These are phyloP conservation scores for Schizochytrium sp. DNA, from an alignment of 108 stramenopile genomes.

Conservation along the genomic window DNA sequence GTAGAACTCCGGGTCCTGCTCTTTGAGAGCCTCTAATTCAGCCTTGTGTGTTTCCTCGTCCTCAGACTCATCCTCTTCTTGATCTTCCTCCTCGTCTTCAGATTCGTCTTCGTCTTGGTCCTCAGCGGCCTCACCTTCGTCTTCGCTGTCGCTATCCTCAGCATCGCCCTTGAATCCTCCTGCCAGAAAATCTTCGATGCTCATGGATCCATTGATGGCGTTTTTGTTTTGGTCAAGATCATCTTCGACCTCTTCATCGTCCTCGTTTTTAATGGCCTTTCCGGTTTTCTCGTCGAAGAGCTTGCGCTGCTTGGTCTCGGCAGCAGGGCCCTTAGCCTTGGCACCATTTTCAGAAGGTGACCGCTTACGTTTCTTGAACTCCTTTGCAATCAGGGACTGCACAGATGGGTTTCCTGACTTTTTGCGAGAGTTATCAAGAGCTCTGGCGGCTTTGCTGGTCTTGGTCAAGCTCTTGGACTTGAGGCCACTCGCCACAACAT, in stretches of 20 bases:
- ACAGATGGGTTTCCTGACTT: slow-evolving; percentile 5
- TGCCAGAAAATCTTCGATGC: slow-evolving; percentile 55
- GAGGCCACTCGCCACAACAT: not conserved
- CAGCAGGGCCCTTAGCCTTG: not conserved
- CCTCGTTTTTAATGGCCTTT: not conserved
- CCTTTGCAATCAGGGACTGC: slow-evolving; percentile 43
- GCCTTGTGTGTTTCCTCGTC: slow-evolving; percentile 82
- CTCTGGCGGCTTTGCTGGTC: slow-evolving; percentile 52
- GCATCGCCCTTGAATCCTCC: slow-evolving; percentile 15
- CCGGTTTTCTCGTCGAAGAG: slow-evolving; percentile 41
- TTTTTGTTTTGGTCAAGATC: not conserved
- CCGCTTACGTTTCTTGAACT: slow-evolving; percentile 45
- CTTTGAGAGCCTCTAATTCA: slow-evolving; percentile 82
- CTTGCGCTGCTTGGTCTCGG: not conserved
- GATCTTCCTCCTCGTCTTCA: slow-evolving; percentile 21
- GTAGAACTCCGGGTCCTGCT: slow-evolving; percentile 90
- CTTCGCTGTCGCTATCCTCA: not conserved
- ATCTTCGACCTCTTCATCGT: not conserved
- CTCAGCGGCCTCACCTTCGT: not conserved
- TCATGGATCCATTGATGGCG: slow-evolving; percentile 56
- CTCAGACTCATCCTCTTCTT: slow-evolving; percentile 70
- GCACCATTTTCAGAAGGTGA: not conserved
- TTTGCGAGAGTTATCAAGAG: not conserved
- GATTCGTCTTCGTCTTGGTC: not conserved
- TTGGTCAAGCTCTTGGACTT: slow-evolving; percentile 10